Percentiles rank a stretch among this genome's conserved stretches.
Conservation (phyloP, 2,329 filamentous ascomycete species). For the Beauveria varroae region DNA sequence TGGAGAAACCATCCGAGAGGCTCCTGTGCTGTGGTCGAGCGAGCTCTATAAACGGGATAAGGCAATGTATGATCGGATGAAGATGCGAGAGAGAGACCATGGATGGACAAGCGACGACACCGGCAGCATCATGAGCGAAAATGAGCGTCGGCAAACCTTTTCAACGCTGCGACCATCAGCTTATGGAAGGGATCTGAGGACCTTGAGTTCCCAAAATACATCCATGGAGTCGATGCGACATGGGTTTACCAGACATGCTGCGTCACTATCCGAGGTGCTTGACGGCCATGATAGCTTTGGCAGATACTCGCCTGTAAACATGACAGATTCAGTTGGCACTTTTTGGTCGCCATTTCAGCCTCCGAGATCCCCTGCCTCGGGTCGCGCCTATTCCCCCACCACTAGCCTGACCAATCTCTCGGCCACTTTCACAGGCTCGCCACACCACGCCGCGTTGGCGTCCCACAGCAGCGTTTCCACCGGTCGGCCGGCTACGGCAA, state of each 20-base stretch:
- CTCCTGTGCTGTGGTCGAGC: conserved; percentile 86
- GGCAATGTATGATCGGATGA: conserved; percentile 45
- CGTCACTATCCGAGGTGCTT: conserved; percentile 55
- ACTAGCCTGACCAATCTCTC: conserved; percentile 54
- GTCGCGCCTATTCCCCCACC: conserved; percentile 52
- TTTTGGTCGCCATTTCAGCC: conserved; percentile 87
- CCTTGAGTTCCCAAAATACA: conserved; percentile 51
- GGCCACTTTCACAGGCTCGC: conserved; percentile 37
- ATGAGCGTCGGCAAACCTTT: conserved; percentile 39
- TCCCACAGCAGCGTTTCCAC: conserved; percentile 40
- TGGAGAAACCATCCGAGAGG: conserved; percentile 74
- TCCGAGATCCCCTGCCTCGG: conserved; percentile 54
- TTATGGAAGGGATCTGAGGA: conserved; percentile 49
- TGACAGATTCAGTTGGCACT: conserved; percentile 68
- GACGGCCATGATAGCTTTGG: conserved; percentile 68
- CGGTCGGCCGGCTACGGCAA: conserved; percentile 56
- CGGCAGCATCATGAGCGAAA: conserved; percentile 48
- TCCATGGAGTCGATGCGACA: conserved; percentile 64
- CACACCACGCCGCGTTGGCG: conserved; percentile 33
- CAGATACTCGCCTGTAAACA: conserved; percentile 51
- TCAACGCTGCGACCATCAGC: conserved; percentile 41
- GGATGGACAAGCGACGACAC: conserved; percentile 41
- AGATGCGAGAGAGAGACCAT: conserved; percentile 37
- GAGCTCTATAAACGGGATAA: conserved; percentile 79
- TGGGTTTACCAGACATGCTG: conserved; percentile 48